Evolutionary conservation across 306 rosid species (phyloP).

Genomic region (Gillenia trifoliata): DNA sequence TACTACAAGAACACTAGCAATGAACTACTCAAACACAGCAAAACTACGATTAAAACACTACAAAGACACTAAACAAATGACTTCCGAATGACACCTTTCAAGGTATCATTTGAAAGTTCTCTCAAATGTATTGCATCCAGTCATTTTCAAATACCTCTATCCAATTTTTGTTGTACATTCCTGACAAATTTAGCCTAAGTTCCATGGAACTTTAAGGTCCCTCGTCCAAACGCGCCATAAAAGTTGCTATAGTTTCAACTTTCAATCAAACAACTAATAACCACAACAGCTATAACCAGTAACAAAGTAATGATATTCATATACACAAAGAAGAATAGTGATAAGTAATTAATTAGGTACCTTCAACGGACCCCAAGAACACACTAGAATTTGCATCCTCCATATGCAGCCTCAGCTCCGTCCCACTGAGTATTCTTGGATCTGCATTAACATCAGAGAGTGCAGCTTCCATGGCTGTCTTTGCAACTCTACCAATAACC

Average conservation of each 20-base stretch:
- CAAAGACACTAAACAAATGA: not conserved
- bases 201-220: too few relatives aligned
- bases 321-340: not conserved
- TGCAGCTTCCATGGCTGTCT: conserved; percentile 65
- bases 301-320: not conserved
- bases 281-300: not conserved
- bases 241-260: too few relatives aligned
- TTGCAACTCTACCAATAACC: conserved; percentile 75
- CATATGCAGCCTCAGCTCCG: conserved; percentile 40
- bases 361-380: conserved; percentile 79
- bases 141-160: not conserved
- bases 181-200: too few relatives aligned
- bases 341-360: conserved; percentile 33
- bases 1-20: not conserved
- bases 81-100: not conserved
- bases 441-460: conserved; percentile 69
- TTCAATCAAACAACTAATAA: too few relatives aligned
- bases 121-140: not conserved
- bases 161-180: not conserved
- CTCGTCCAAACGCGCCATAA: not conserved
- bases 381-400: conserved; percentile 58
- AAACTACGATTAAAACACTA: not conserved
- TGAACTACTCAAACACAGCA: not conserved
- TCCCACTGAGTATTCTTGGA: conserved; percentile 58
- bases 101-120: not conserved